These are phyloP conservation scores for Naematelia encephala DNA, from an alignment of 768 basidiomycete genomes.

Conservation along the genomic window DNA sequence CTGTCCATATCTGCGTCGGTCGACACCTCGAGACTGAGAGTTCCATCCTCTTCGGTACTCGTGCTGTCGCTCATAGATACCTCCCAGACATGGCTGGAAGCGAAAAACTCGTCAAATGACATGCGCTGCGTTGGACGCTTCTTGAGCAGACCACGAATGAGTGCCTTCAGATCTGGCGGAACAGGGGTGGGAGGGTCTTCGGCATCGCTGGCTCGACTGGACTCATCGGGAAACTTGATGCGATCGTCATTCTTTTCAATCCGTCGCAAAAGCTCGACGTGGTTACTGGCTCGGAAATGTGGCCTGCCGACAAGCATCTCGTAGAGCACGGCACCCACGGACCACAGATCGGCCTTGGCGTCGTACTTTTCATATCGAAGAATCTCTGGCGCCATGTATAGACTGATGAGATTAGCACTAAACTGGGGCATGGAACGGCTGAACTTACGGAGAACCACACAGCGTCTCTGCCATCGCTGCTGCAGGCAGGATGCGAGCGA, in stretches of 20 bases:
- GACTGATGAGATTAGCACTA: constrained; percentile 52
- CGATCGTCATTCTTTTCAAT: constrained; percentile 82
- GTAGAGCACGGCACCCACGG: constrained; percentile 91
- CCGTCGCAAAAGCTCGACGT: constrained; percentile 88
- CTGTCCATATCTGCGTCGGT: constrained; percentile 26
- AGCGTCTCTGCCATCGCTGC: constrained; percentile 96
- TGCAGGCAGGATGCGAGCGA: constrained; percentile 85
- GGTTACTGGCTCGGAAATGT: constrained; percentile 92
- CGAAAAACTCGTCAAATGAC: constrained; percentile 88
- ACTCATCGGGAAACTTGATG: constrained; percentile 92
- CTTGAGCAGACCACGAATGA: constrained; percentile 79
- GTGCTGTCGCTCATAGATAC: constrained; percentile 50
- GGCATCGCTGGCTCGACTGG: constrained; percentile 55
- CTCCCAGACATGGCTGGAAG: constrained; percentile 58
- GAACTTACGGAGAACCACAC: constrained; percentile 88
- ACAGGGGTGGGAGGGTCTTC: constrained; percentile 54
- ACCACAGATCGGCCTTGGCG: constrained; percentile 97
- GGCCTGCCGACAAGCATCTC: constrained; percentile 93
- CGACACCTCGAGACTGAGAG: constrained; percentile 31
- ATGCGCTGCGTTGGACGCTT: constrained; percentile 79
- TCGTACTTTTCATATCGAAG: constrained; percentile 95
- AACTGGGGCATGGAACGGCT: neutral
- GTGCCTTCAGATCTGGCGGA: constrained; percentile 76
- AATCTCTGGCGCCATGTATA: constrained; percentile 99
- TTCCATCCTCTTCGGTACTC: constrained; percentile 58